phyloP scores from a whole-genome alignment of 805 yeast genomes.

The Yamadazyma sp. region DNA sequence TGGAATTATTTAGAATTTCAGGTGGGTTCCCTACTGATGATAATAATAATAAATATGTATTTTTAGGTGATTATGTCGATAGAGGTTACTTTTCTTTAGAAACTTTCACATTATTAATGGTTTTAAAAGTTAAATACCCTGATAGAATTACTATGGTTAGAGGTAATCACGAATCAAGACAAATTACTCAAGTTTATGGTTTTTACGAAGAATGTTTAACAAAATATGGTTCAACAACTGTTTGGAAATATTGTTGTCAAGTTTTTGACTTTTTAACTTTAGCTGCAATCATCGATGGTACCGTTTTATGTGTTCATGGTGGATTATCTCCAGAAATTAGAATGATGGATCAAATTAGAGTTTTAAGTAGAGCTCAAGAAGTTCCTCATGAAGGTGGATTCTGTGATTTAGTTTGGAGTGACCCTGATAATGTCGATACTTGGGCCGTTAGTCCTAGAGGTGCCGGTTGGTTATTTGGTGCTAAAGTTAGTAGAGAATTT shows the following conservation, averaged over 20 bases:
- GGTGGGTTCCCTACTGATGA: conserved; percentile 87
- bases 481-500: conserved; percentile 91
- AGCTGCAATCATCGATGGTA: conserved; percentile 95
- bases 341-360: conserved; percentile 95
- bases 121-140: conserved; percentile 86
- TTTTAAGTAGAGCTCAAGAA: conserved; percentile 92
- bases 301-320: conserved; percentile 93
- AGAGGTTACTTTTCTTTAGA: conserved; percentile 95
- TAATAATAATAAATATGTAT: conserved; percentile 41
- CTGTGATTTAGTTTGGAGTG: conserved; percentile 96
- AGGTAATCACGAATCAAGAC: conserved; percentile 97
- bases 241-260: conserved; percentile 95
- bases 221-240: conserved; percentile 91
- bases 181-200: conserved; percentile 98
- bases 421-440: conserved; percentile 95
- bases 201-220: conserved; percentile 94
- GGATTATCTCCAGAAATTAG: conserved; percentile 96
- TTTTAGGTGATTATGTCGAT: conserved; percentile 94
- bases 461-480: conserved; percentile 97
- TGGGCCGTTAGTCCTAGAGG: conserved; percentile 99
- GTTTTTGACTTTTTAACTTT: conserved; percentile 91
- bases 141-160: conserved; percentile 83
- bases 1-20: conserved; percentile 83
- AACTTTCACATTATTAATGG: conserved; percentile 91
- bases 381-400: conserved; percentile 99